Evolutionary conservation across 2,329 filamentous ascomycete genomes (phyloP).

Genomic region (Colletotrichum theobromicola): DNA sequence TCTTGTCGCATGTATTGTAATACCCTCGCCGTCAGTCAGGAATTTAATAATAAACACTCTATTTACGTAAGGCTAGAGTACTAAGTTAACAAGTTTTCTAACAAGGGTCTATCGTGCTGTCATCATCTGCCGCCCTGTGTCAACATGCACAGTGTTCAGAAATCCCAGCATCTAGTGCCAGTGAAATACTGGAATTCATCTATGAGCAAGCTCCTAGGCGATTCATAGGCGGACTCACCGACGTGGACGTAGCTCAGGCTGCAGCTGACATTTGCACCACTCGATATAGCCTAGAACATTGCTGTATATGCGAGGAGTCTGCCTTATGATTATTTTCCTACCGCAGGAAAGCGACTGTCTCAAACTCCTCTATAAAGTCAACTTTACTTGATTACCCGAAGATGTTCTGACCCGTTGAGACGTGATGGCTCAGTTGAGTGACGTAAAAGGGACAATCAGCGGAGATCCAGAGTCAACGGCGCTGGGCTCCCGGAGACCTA

Average conservation of each 20-base stretch:
- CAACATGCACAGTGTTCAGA: not conserved
- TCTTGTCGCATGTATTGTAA: too few species aligned
- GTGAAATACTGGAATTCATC: not conserved
- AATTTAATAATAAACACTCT: too few species aligned
- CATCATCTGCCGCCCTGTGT: not conserved
- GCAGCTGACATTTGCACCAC: not conserved
- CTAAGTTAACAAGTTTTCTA: not conserved
- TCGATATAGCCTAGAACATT: not conserved
- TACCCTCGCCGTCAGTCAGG: too few species aligned
- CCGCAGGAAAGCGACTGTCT: not conserved
- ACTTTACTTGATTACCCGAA: not conserved
- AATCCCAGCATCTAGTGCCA: not conserved
- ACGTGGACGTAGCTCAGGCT: not conserved
- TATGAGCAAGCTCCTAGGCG: not conserved
- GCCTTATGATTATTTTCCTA: not conserved
- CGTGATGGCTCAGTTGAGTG: not conserved
- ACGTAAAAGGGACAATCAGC: not conserved
- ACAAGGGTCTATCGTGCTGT: not conserved
- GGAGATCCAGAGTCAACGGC: not conserved
- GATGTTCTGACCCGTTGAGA: not conserved
- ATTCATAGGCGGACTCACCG: too few species aligned
- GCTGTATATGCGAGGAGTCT: not conserved
- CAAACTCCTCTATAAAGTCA: not conserved
- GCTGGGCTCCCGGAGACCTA: not conserved
- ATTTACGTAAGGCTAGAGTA: not conserved